phyloP scores from a whole-genome alignment of 768 basidiomycete species.

The Suillus spraguei region DNA sequence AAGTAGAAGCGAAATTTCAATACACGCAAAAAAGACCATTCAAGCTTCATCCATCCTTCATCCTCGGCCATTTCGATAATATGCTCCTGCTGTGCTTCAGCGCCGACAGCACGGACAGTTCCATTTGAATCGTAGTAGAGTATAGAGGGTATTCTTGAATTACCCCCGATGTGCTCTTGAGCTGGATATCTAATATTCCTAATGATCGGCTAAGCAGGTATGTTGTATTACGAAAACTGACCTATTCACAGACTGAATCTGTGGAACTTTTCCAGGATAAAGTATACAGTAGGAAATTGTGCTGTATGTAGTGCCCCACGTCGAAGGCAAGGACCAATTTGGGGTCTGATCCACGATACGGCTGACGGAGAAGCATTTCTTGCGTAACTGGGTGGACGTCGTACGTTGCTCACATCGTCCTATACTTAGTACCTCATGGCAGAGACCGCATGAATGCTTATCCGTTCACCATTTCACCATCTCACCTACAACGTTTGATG shows the following conservation, averaged over 20 bases:
- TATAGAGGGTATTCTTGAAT: slow-evolving; percentile 51
- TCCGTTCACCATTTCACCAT: slow-evolving; percentile 4
- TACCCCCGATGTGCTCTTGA: slow-evolving; percentile 44
- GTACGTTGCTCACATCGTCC: background rate
- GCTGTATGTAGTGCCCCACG: slow-evolving; percentile 43
- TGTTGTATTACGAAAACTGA: slow-evolving; percentile 15
- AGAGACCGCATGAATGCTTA: background rate
- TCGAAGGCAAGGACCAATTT: slow-evolving; percentile 43
- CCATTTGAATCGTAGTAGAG: slow-evolving; percentile 48
- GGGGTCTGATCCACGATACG: slow-evolving; percentile 39
- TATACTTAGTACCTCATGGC: slow-evolving; percentile 3
- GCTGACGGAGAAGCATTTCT: slow-evolving; percentile 37
- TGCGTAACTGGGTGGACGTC: background rate
- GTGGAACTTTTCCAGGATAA: slow-evolving; percentile 39
- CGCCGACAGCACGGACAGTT: slow-evolving; percentile 43
- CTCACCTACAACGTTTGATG: slow-evolving; percentile 7
- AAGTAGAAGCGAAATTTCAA: too few species aligned
- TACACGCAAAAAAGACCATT: too few species aligned
- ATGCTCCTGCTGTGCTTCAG: slow-evolving; percentile 45
- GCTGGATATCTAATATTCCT: slow-evolving; percentile 37
- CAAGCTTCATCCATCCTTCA: slow-evolving; percentile 47
- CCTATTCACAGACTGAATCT: slow-evolving; percentile 38
- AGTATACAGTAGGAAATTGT: slow-evolving; percentile 45
- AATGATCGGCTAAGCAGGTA: slow-evolving; percentile 11
- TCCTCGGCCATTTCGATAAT: slow-evolving; percentile 43